Base-by-base conservation (phyloP, 2,329 filamentous ascomycete species). In the Aspergillus sp. region DNA sequence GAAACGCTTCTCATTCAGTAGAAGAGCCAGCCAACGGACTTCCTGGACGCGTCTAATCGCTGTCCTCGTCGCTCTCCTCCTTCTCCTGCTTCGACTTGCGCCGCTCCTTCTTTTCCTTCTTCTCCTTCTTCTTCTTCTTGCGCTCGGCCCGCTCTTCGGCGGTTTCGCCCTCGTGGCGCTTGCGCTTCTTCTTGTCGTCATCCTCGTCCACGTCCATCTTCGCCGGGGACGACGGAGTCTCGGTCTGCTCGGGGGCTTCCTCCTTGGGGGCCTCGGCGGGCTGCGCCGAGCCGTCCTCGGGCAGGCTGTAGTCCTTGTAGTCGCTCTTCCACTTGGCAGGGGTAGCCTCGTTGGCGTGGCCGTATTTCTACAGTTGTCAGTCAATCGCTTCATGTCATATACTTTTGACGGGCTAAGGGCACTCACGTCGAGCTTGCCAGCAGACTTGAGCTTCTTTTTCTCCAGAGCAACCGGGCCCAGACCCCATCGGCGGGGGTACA, bases 391-490 rank as follows among this genome's bases (percentile, higher is more conserved):
- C 10, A 58, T 79, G 69, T 79, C 3, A 41, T 22, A 36, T 10
- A 14, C 7, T 19, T 16, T 8, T 7, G 22, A 22, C 22, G 5
- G 5, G 22, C 22, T 22, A 7, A 32, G 24, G 5, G 35, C 11
- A 72, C 81, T 71, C 70, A 83, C 81, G 81, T 99, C 94, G 55
- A 99, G 87, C 79, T 96, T 96, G 74, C 94, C 94, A 63, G 90
- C 89, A 49, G 92, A 90, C 85, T 97, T 97, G 81, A 99, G 86
- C 85, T 97, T 96, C 88, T 99, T 99, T 86, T 99, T 99, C 82
- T 97, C 91, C 45, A 88, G 78, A 46, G 94, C 94, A 55, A 93
- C 87, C 49, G 94, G 93, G 57, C 94, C 94, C 69, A 97, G 84
- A 61, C 94, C 94, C 94, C 94, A 99, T 80, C 93, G 82, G 73